Percentiles rank a stretch among this genome's conserved stretches.
These are phyloP conservation scores for Fallopia convolvulus DNA, from an alignment of 148 eudicot genomes.

Conservation along the genomic window DNA sequence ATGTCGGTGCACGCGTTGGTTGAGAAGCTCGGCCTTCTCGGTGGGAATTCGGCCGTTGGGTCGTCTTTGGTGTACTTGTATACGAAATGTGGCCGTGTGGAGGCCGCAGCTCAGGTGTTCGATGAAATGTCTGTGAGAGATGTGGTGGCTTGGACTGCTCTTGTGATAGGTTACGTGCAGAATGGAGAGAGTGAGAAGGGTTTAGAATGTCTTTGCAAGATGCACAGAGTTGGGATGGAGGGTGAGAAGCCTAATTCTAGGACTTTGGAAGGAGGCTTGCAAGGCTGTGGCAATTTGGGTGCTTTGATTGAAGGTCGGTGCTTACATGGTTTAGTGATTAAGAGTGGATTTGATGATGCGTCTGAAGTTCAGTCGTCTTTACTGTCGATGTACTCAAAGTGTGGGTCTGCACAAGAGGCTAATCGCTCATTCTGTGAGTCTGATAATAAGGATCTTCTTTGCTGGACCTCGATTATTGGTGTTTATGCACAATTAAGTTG, in stretches of 20 bases:
- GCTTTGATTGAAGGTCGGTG: slow-evolving; percentile 45
- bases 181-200: slow-evolving; percentile 54
- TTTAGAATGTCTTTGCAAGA: slow-evolving; percentile 42
- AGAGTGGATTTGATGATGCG: slow-evolving; percentile 34
- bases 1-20: slow-evolving; percentile 42
- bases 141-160: slow-evolving; percentile 59
- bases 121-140: slow-evolving; percentile 47
- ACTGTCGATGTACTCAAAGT: slow-evolving; percentile 61
- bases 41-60: slow-evolving; percentile 43
- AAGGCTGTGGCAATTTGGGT: slow-evolving; percentile 57
- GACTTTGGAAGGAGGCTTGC: slow-evolving; percentile 69
- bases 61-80: slow-evolving; percentile 62
- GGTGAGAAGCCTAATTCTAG: slow-evolving; percentile 48
- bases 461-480: slow-evolving; percentile 62
- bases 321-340: slow-evolving; percentile 50
- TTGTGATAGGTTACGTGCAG: slow-evolving; percentile 61
- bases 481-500: slow-evolving; percentile 39
- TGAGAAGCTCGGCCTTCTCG: slow-evolving; percentile 32
- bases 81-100: slow-evolving; percentile 48
- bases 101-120: slow-evolving; percentile 36
- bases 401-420: slow-evolving; percentile 42
- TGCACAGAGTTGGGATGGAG: slow-evolving; percentile 41
- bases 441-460: slow-evolving; percentile 42
- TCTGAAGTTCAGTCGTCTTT: slow-evolving; percentile 40
- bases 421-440: slow-evolving; percentile 36